These are phyloP conservation scores for Ampelomyces quisqualis DNA, from an alignment of 2,329 filamentous ascomycete genomes.

Conservation along the genomic window DNA sequence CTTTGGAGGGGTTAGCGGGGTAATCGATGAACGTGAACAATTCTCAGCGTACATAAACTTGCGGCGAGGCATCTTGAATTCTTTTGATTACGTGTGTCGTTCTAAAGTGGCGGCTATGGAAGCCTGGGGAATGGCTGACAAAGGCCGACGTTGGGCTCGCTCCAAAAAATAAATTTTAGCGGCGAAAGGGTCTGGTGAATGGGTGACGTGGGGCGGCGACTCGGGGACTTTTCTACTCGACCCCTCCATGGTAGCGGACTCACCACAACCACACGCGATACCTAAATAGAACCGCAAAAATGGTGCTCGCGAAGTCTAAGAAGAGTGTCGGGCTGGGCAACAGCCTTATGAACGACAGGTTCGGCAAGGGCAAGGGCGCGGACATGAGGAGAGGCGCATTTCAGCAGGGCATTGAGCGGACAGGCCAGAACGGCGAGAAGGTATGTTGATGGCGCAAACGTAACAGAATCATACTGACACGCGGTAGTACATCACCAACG, in stretches of 20 bases:
- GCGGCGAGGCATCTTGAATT: conserved; percentile 66
- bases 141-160: conserved; percentile 22
- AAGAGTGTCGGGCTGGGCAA: conserved; percentile 94
- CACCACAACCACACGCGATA: conserved; percentile 22
- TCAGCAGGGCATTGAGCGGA: conserved; percentile 66
- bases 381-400: conserved; percentile 73
- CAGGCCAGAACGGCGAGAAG: conserved; percentile 74
- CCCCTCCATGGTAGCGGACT: conserved; percentile 13
- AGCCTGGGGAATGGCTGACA: conserved; percentile 35
- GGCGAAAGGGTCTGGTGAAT: conserved; percentile 60
- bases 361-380: conserved; percentile 85
- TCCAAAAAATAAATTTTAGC: conserved; percentile 60
- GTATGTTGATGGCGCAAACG: conserved; percentile 41
- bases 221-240: conserved; percentile 20
- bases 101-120: conserved; percentile 15
- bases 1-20: conserved; percentile 48
- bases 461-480: conserved; percentile 25
- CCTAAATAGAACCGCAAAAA: conserved; percentile 43
- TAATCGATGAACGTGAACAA: conserved; percentile 8
- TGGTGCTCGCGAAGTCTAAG: conserved; percentile 89
- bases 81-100: not conserved
- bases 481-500: conserved; percentile 80
- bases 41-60: conserved; percentile 66
- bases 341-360: conserved; percentile 97
- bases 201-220: conserved; percentile 32